Evolutionary conservation across 1,284 basidiomycete genomes (phyloP).

Genomic region (Cryptococcus hybrid): DNA sequence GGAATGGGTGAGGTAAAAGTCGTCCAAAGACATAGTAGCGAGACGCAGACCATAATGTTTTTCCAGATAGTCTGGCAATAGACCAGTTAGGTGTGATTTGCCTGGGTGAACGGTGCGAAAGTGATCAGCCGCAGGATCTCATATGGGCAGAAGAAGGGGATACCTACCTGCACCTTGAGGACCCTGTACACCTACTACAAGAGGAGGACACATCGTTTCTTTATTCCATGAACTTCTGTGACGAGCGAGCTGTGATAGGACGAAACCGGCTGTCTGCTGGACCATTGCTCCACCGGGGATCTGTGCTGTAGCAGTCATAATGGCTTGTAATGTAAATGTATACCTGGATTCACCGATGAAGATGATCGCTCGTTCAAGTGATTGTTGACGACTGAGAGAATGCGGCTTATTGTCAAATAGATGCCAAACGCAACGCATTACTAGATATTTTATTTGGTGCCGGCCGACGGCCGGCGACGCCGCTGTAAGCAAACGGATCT

Average conservation of each 20-base stretch:
- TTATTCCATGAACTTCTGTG: not conserved
- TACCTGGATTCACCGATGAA: no score
- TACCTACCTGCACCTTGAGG: slow-evolving; percentile 28
- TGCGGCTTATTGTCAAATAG: no score
- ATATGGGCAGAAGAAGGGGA: not conserved
- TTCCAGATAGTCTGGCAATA: slow-evolving; percentile 21
- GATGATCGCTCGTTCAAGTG: no score
- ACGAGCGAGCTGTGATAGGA: not conserved
- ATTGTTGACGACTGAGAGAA: no score
- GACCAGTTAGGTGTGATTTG: slow-evolving; percentile 36
- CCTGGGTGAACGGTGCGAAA: slow-evolving; percentile 5
- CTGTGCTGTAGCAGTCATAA: no score
- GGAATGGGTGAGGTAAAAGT: slow-evolving; percentile 35
- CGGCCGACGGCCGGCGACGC: no score
- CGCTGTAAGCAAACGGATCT: no score
- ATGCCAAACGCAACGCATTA: no score
- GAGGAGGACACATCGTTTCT: slow-evolving; percentile 5
- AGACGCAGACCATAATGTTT: slow-evolving; percentile 13
- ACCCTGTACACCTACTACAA: slow-evolving; percentile 31
- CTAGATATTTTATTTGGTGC: no score
- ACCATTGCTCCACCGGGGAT: not conserved
- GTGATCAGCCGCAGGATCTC: not conserved
- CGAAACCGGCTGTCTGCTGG: not conserved
- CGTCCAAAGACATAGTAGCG: slow-evolving; percentile 36
- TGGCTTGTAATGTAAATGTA: no score